Evolutionary conservation across 257 asterid genomes (phyloP), one percentile per base, ranked within the genome.

Genomic region (Salvia hispanica): DNA sequence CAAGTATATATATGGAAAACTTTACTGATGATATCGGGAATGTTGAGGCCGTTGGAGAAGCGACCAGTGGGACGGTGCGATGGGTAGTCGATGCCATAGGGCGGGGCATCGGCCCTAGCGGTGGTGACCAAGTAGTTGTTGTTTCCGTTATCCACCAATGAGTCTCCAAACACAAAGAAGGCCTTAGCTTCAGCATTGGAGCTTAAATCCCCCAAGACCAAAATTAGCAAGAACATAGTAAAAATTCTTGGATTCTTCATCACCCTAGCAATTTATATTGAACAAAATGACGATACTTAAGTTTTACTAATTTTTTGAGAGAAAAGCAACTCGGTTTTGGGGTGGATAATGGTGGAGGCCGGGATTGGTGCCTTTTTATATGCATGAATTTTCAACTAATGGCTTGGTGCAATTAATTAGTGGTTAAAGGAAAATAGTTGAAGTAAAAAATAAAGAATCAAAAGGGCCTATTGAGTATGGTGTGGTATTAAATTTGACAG

Each of bases 61-160:
- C 96, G 84, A 53, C 96, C 96, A 21, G 94, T 86, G 21, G 96
- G 91, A 9, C 74, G 84, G 46, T 81, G 94, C 0, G 86, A 39
- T 0, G 96, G 94, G 45, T 72, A 82, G 74, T 88, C 96, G 28
- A 88, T 81, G 44, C 96, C 96, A 4, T 88, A 86, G 3, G 96
- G 96, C 7, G 96, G 96, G 16, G 84, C 25, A 48, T 88, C 96
- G 0, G 96, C 96, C 42, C 94, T 82, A 3, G 96, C 96, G 0
- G 89, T 78, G 28, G 96, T 89, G 40, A 69, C 80, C 63, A 89
- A 63, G 64, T 58, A 89, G 67, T 89, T 89, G 76, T 89, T 89
- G 75, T 89, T 89, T 15, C 96, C 96, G 25, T 75, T 81, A 57
- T 89, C 96, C n/a, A 86, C 94, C 72, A 89, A 63, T 0, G 96